Percentiles rank a stretch among this genome's conserved stretches.
phyloP scores from a whole-genome alignment of 768 basidiomycete species.

The Auricularia auricula-judae region DNA sequence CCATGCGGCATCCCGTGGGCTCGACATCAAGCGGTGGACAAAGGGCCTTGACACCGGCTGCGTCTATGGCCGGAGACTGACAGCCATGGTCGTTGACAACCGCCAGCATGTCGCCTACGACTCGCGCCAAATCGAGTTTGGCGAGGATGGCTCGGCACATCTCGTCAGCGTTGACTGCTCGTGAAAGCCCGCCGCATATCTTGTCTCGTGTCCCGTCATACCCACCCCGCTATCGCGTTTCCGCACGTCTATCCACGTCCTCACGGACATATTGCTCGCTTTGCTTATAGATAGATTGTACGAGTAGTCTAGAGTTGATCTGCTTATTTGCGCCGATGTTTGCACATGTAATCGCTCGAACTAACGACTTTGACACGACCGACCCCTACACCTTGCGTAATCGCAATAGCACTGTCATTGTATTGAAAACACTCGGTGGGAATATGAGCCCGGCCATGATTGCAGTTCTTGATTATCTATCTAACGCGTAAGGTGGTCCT shows the following conservation, averaged over 20 bases:
- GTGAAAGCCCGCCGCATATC: neutral
- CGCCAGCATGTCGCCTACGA: conserved; percentile 10
- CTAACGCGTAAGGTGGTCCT: neutral
- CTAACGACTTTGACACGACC: no score
- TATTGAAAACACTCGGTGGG: no score
- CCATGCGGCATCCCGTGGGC: conserved; percentile 66
- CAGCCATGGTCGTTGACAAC: conserved; percentile 42
- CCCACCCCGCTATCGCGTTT: no score
- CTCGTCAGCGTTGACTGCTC: conserved; percentile 43
- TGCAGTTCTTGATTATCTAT: neutral
- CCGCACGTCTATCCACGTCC: no score
- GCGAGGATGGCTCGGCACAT: conserved; percentile 39
- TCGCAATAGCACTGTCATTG: no score
- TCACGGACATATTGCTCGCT: no score
- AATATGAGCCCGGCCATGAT: neutral
- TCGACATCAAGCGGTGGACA: conserved; percentile 76
- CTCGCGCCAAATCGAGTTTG: conserved; percentile 35
- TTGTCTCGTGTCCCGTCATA: neutral
- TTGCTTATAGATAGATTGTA: no score
- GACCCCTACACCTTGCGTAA: no score
- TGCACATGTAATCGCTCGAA: no score
- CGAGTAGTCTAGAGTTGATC: no score
- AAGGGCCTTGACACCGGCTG: conserved; percentile 84
- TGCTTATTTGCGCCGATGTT: no score
- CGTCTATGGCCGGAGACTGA: conserved; percentile 56